Conservation (phyloP, 371 early-diverging fungal species). For the Batkoa obscura region DNA sequence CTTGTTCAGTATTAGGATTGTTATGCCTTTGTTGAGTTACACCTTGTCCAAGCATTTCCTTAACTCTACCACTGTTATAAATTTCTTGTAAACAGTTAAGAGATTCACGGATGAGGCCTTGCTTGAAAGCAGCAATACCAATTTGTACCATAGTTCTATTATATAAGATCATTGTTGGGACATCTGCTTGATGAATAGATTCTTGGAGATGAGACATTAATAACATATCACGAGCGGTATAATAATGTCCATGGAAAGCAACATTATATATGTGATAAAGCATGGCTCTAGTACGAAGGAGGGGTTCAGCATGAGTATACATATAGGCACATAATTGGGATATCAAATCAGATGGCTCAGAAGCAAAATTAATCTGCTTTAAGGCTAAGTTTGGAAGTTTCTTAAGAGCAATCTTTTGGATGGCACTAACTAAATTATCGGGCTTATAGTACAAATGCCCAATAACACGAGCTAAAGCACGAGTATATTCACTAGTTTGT, state of each 20-base stretch:
- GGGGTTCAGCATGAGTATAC: slow-evolving; percentile 66
- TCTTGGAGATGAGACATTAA: slow-evolving; percentile 97
- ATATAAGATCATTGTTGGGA: slow-evolving; percentile 84
- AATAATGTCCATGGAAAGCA: slow-evolving; percentile 85
- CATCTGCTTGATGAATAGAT: slow-evolving; percentile 70
- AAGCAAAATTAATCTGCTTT: slow-evolving; percentile 9
- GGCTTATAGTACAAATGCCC: slow-evolving; percentile 84
- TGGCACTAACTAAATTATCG: slow-evolving; percentile 26
- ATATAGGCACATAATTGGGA: slow-evolving; percentile 64
- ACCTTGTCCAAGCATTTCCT: slow-evolving; percentile 91
- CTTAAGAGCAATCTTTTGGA: slow-evolving; percentile 15
- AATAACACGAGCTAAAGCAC: slow-evolving; percentile 66
- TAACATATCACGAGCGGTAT: slow-evolving; percentile 85
- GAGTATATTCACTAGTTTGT: slow-evolving; percentile 37
- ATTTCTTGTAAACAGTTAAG: slow-evolving; percentile 78
- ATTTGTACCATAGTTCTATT: slow-evolving; percentile 92
- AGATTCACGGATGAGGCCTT: slow-evolving; percentile 76
- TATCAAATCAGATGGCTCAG: slow-evolving; percentile 41
- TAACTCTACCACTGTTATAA: slow-evolving; percentile 62
- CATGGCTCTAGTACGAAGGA: slow-evolving; percentile 85
- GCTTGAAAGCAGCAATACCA: slow-evolving; percentile 91
- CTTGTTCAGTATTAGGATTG: slow-evolving; percentile 61
- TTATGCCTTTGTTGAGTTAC: slow-evolving; percentile 51
- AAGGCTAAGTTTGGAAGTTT: slow-evolving; percentile 16
- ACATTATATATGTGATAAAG: slow-evolving; percentile 92